Evolutionary conservation across 768 basidiomycete genomes (phyloP), one percentile per base, ranked within the genome.

Genomic region (Lentinula edodes): DNA sequence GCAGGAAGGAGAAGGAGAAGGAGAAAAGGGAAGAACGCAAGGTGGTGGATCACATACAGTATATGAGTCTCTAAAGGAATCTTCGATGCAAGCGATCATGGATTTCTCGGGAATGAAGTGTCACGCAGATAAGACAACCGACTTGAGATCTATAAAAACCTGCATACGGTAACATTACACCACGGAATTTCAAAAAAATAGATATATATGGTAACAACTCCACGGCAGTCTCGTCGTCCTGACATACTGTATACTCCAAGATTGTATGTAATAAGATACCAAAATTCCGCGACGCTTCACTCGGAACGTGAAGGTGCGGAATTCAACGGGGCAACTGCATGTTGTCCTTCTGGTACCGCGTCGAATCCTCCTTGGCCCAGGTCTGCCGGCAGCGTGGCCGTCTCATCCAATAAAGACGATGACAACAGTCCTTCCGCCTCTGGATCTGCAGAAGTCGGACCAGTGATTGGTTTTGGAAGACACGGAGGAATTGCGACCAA

Each of bases 311-410:
- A 6, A 48, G 16, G 46, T 48, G 20, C 46, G 46, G 46, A 52
- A 35, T 16, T 52, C 28, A 32, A 52, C 41, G 18, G 38, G 23
- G n/a, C 55, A 28, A 56, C 38, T 20, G 55, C 55, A n/a, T 41
- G 55, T 20, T 56, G 39, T 20, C 55, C 55, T 34, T 56, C 55
- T 42, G 89, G 89, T 18, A 92, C 77, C 34, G 94, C 90, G 71
- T 95, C 93, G 70, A 81, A 95, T 13, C 94, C 94, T 63, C 86
- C 80, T 72, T 84, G 83, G n/a, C 91, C 91, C 23, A 95, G 78
- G 68, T 90, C 90, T 3, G 83, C 86, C 18, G 94, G 94, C 8
- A 94, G 78, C 10, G 76, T 80, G n/a, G 91, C 91, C 0, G 92
- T 93, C 72, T 93, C 91, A 61, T 93, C 91, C 56, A 93, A 74